A percentile compares a stretch with the other conserved stretches of the same genome.
Evolutionary conservation across 495 filamentous ascomycete genomes (phyloP).

Genomic region (Daldinia vernicosa): DNA sequence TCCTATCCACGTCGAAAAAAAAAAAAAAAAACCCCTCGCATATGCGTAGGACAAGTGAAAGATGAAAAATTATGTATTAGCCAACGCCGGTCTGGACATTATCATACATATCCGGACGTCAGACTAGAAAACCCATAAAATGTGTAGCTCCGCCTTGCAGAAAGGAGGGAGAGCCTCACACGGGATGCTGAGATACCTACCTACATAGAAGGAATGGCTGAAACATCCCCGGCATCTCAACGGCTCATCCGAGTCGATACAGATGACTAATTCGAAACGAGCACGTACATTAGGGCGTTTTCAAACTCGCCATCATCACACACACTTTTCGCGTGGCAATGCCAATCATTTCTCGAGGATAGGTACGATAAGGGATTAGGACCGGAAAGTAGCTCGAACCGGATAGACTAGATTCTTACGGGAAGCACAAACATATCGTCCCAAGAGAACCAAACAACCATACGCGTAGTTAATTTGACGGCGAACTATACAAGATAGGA

Average conservation of each 20-base stretch:
- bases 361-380: conserved; percentile 24
- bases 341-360: conserved; percentile 37
- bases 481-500: conserved; percentile 38
- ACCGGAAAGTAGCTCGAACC: conserved; percentile 37
- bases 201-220: conserved; percentile 39
- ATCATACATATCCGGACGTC: conserved; percentile 28
- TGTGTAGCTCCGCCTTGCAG: conserved; percentile 16
- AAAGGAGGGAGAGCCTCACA: conserved; percentile 38
- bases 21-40: conserved; percentile 24
- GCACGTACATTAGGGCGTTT: conserved; percentile 45
- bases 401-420: conserved; percentile 34
- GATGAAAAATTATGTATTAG: conserved; percentile 20
- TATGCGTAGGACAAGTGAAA: conserved; percentile 24
- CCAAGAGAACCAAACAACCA: conserved; percentile 25
- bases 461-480: conserved; percentile 34
- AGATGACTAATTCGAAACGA: conserved; percentile 46
- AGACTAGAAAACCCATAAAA: conserved; percentile 13
- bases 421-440: conserved; percentile 31
- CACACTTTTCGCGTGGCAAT: conserved; percentile 28
- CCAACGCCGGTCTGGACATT: conserved; percentile 33
- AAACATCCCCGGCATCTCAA: conserved; percentile 42
- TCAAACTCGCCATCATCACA: conserved; percentile 34
- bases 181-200: conserved; percentile 27
- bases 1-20: conserved; percentile 18
- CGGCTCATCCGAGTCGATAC: conserved; percentile 42